Evolutionary conservation across 1,284 basidiomycete species (phyloP), one percentile per base, ranked within the genome.

Genomic region (Athelia sp.): DNA sequence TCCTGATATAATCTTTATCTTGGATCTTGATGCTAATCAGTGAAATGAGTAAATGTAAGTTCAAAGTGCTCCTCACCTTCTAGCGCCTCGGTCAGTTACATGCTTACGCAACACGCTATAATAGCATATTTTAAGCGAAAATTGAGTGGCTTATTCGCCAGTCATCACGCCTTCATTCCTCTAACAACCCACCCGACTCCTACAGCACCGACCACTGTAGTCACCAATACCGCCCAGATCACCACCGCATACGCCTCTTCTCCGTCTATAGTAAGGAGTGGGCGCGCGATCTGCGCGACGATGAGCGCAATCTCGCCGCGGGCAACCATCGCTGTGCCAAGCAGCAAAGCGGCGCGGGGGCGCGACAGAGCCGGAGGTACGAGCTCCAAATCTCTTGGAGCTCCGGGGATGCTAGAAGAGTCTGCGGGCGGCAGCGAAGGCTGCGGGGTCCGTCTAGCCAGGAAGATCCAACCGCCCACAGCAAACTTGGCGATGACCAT

Each of bases 271-370:
- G 59, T 45, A 21, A 72, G 59, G 24, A 71, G 45, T 4, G 66
- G 68, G 18, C 63, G 50, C 2, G 62, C 63, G 8, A 72, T 59
- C 50, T 72, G 68, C 1, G 67, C 67, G 9, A 71, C 63, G 40
- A 73, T 71, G 40, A 73, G 62, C 36, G 68, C 70, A 18, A 72
- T 70, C 53, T 71, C 70, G 8, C 70, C 71, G 21, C 70, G 64
- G 2, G 71, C 63, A 22, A 72, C 65, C 68, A 71, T 68, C 9
- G 66, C 68, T 3, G 66, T 55, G 2, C 68, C 67, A 4, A 71
- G 54, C 21, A 73, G 60, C 4, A 57, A 44, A 9, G 64, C 66
- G 8, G 62, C 59, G 14, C 43, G 54, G 13, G 17, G 19, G n/a
- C 35, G 44, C 4, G 56, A 36, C 22, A 58, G 32, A 13, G 50